A percentile compares a stretch with the other conserved stretches of the same genome.
Evolutionary conservation across 441 rosid genomes (phyloP).

Genomic region (Lagerstroemia fauriei): DNA sequence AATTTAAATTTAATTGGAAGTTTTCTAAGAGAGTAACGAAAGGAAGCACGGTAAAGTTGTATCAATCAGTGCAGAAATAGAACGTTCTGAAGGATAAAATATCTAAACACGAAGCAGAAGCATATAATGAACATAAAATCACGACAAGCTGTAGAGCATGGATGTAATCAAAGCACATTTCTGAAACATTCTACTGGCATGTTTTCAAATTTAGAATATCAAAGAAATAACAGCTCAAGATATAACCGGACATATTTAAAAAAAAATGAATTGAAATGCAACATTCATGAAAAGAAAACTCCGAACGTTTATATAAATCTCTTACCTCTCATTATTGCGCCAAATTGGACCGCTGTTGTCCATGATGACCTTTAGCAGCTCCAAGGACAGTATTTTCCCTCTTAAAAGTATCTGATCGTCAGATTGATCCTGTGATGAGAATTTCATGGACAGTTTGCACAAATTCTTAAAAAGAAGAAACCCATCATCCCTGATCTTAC

Average conservation of each 20-base stretch:
- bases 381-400: constrained; percentile 87
- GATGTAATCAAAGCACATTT: neutral
- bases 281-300: neutral
- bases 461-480: constrained; percentile 78
- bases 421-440: constrained; percentile 76
- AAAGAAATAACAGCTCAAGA: neutral
- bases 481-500: constrained; percentile 85
- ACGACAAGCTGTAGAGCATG: neutral
- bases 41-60: too few species aligned
- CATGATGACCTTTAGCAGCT: constrained; percentile 79
- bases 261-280: neutral
- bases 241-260: neutral
- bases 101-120: too few species aligned
- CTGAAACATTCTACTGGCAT: neutral
- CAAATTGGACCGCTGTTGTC: constrained; percentile 79
- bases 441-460: constrained; percentile 90
- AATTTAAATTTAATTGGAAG: neutral
- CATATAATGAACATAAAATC: neutral
- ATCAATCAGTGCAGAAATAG: too few species aligned
- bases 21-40: neutral
- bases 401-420: constrained; percentile 92
- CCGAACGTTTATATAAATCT: neutral
- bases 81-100: too few species aligned
- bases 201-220: neutral
- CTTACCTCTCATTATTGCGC: constrained; percentile 83